These are phyloP conservation scores for Petunia secreta DNA, from an alignment of 257 asterid genomes.

Conservation along the genomic window DNA sequence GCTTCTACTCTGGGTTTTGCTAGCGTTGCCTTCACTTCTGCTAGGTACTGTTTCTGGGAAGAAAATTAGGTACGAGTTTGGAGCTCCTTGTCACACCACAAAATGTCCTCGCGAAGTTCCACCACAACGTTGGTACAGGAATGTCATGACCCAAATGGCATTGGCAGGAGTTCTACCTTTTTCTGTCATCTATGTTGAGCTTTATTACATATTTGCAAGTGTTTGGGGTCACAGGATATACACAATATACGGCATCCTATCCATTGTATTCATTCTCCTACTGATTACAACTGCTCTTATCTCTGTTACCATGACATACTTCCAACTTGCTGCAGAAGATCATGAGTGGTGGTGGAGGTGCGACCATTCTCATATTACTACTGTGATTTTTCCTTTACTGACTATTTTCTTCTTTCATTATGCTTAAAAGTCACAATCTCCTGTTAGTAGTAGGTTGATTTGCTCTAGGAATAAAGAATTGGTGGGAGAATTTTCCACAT, in stretches of 20 bases:
- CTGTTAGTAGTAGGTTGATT: background rate
- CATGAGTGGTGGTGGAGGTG: slow-evolving; percentile 42
- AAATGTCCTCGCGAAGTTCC: slow-evolving; percentile 37
- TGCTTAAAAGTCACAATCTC: background rate
- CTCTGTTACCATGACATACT: slow-evolving; percentile 27
- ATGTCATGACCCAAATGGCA: slow-evolving; percentile 31
- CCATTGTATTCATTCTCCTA: slow-evolving; percentile 25
- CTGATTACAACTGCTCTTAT: slow-evolving; percentile 29
- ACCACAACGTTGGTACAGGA: slow-evolving; percentile 28
- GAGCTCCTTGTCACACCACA: slow-evolving; percentile 34
- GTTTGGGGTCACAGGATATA: slow-evolving; percentile 36
- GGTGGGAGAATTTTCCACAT: slow-evolving; percentile 6
- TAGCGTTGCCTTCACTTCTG: slow-evolving; percentile 34
- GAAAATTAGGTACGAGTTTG: slow-evolving; percentile 17
- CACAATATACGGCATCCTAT: slow-evolving; percentile 30
- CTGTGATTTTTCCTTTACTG: background rate
- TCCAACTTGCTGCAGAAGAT: slow-evolving; percentile 33
- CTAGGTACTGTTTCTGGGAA: slow-evolving; percentile 31
- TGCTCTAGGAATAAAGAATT: background rate
- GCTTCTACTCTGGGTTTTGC: slow-evolving; percentile 27
- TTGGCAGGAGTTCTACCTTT: slow-evolving; percentile 35
- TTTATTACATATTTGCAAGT: slow-evolving; percentile 31
- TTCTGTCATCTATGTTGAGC: slow-evolving; percentile 27
- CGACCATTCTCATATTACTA: slow-evolving; percentile 4
- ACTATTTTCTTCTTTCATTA: background rate